These are phyloP conservation scores for Glycine soja DNA, from an alignment of 306 rosid genomes.

Conservation along the genomic window DNA sequence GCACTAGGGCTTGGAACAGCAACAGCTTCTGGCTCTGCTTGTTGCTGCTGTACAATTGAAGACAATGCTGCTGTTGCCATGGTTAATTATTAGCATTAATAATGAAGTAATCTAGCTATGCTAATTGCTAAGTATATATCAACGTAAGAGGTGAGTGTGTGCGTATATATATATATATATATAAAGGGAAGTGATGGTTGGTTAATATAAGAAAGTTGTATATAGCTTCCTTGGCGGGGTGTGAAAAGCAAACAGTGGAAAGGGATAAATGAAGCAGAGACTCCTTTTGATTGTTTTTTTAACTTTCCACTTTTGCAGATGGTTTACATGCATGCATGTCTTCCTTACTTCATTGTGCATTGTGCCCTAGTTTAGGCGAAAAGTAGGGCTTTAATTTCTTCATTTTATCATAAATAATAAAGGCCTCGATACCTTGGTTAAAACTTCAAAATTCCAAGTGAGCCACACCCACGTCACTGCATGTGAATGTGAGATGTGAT, in stretches of 20 bases:
- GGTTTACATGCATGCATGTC: constrained; percentile 38
- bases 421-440: not conserved
- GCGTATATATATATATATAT: not conserved
- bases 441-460: not conserved
- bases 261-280: constrained; percentile 41
- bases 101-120: not conserved
- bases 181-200: constrained; percentile 28
- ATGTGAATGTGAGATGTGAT: not conserved
- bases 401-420: not conserved
- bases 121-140: not conserved
- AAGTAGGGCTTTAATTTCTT: constrained; percentile 17
- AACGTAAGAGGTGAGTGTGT: not conserved
- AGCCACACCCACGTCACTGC: constrained; percentile 8
- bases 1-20: not conserved
- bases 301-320: constrained; percentile 37
- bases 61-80: constrained; percentile 41
- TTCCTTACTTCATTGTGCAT: not conserved
- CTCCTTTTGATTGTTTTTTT: constrained; percentile 5
- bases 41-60: constrained; percentile 34
- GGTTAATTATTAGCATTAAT: not conserved
- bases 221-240: constrained; percentile 43
- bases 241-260: constrained; percentile 55
- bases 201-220: not conserved
- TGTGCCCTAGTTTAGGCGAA: constrained; percentile 1
- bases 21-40: constrained; percentile 15